Percentiles rank a stretch among this genome's conserved stretches.
Evolutionary conservation across 345 rosid species (phyloP).

Genomic region (Gossypium stocksii): DNA sequence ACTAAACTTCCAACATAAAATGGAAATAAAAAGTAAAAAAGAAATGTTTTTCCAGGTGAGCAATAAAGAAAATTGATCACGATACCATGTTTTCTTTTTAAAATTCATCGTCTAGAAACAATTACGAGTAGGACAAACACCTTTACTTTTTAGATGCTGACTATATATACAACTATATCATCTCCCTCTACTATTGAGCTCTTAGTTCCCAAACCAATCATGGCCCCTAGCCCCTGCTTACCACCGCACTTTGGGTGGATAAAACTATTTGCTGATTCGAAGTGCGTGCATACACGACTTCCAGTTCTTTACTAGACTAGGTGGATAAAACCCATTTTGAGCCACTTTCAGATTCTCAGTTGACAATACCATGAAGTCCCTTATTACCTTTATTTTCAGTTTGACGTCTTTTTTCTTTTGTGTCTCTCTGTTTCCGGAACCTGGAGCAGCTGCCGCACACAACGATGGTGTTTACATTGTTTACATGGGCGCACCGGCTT

Average conservation of each 20-base stretch:
- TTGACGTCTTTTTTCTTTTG: constrained; percentile 13
- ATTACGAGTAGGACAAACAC: too few relatives aligned
- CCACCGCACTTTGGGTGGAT: constrained; percentile 22
- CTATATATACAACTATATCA: not conserved
- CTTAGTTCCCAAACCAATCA: constrained; percentile 4
- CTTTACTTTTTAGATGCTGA: not conserved
- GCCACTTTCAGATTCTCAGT: not conserved
- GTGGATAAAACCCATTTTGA: not conserved
- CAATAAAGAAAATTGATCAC: too few relatives aligned
- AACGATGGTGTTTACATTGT: constrained; percentile 55
- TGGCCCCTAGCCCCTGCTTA: constrained; percentile 14
- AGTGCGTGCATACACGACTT: too few relatives aligned
- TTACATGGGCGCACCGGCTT: constrained; percentile 60
- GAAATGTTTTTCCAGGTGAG: too few relatives aligned
- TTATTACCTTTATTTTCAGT: constrained; percentile 6
- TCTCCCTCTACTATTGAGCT: not conserved
- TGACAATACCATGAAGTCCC: constrained; percentile 34
- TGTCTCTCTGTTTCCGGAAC: constrained; percentile 17
- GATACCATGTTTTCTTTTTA: too few relatives aligned
- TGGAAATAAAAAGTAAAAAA: too few relatives aligned
- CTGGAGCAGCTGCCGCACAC: constrained; percentile 19
- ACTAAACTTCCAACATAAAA: too few relatives aligned
- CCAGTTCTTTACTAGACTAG: too few relatives aligned
- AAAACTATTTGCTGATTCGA: not conserved
- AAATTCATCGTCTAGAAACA: too few relatives aligned